Evolutionary conservation across 2,329 filamentous ascomycete genomes (phyloP), one percentile per base, ranked within the genome.

Genomic region (Orbilia brochopaga): DNA sequence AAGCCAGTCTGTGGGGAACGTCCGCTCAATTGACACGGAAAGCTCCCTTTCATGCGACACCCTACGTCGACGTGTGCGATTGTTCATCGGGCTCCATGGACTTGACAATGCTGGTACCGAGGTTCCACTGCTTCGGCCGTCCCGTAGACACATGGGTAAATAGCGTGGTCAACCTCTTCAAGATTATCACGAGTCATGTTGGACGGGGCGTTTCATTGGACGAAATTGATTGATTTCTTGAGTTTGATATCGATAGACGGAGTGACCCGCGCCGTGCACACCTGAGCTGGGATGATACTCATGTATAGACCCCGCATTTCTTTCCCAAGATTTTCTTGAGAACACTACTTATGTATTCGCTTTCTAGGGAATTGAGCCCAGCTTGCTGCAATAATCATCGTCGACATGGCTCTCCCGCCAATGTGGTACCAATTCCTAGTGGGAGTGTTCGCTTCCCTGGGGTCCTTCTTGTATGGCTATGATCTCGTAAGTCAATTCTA

Each of bases 391-490:
- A 46, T 48, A 37, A 19, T 32, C 13, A 44, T 52, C 46, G 30
- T 32, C n/a, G 76, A n/a, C 74, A 82, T 82, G 80, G 78, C 79
- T 75, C 79, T 82, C 74, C 79, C 81, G 54, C 81, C 81, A 50
- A 82, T 81, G 75, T 80, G 78, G 78, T 82, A 82, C 65, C 78
- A 85, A 79, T 84, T 84, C 75, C 81, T 85, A 56, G 81, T 84
- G 37, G 81, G 82, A 76, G 79, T 84, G 30, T 85, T 86, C 76
- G 84, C 84, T 74, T 85, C 84, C 21, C 79, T 85, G 46, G 84
- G 84, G 48, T 85, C 83, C 2, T 79, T 85, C 53, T 80, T 84
- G 32, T 86, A 80, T 75, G 84, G 84, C 55, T 85, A 86, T 76
- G 84, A 85, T 76, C 79, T 86, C 10, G 83, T 83, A 75, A 82